phyloP scores from a whole-genome alignment of 495 filamentous ascomycete genomes.

The Talaromyces adpressus region DNA sequence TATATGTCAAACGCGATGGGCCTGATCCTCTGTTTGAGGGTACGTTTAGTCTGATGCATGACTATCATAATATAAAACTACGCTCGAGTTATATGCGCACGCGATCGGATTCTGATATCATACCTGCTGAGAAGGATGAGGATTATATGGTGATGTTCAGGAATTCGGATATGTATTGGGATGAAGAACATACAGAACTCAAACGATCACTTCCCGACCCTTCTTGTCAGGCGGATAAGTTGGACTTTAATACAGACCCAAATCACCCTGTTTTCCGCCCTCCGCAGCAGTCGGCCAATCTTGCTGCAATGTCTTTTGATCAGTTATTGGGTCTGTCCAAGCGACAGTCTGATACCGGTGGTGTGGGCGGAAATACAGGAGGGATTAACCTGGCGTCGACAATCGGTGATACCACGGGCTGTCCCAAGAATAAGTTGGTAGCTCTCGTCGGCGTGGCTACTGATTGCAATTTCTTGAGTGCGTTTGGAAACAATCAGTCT shows the following conservation, averaged over 20 bases:
- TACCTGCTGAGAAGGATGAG: conserved; percentile 46
- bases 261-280: conserved; percentile 55
- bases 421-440: conserved; percentile 80
- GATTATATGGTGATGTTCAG: conserved; percentile 90
- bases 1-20: conserved; percentile 72
- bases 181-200: conserved; percentile 40
- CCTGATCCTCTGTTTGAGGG: conserved; percentile 79
- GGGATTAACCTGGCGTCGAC: conserved; percentile 73
- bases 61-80: conserved; percentile 86
- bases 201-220: conserved; percentile 38
- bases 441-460: conserved; percentile 89
- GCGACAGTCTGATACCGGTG: conserved; percentile 47
- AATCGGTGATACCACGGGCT: conserved; percentile 78
- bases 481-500: conserved; percentile 55
- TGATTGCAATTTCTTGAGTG: conserved; percentile 76
- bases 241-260: conserved; percentile 63
- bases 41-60: conserved; percentile 69
- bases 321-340: conserved; percentile 49
- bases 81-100: conserved; percentile 68
- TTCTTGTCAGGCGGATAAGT: conserved; percentile 57
- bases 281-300: conserved; percentile 35
- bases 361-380: conserved; percentile 62
- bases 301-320: conserved; percentile 47
- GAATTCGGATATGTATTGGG: conserved; percentile 70
- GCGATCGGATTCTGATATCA: conserved; percentile 66